A percentile compares a stretch with the other conserved stretches of the same genome.
Evolutionary conservation across 2,329 filamentous ascomycete genomes (phyloP).

Genomic region (Trichoderma guizhouense): DNA sequence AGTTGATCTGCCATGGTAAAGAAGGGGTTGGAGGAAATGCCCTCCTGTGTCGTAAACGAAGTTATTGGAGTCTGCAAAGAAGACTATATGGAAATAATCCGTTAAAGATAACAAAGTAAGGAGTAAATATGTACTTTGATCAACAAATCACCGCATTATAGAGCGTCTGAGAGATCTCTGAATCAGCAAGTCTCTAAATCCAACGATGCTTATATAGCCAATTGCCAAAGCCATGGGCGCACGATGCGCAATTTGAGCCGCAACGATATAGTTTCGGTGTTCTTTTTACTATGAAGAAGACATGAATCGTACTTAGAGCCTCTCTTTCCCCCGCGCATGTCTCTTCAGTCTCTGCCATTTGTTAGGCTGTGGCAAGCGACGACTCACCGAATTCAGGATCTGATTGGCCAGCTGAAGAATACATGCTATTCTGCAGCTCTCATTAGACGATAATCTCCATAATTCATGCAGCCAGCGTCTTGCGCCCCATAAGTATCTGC

Average conservation of each 20-base stretch:
- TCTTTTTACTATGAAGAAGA: background rate
- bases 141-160: background rate
- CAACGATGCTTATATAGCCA: background rate
- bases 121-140: background rate
- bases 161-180: background rate
- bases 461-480: background rate
- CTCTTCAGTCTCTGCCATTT: background rate
- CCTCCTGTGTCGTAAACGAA: background rate
- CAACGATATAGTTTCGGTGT: background rate
- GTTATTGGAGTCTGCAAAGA: background rate
- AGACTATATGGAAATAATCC: background rate
- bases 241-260: background rate
- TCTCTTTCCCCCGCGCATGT: background rate
- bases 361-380: background rate
- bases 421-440: background rate
- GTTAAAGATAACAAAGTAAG: background rate
- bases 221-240: background rate
- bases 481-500: constrained; percentile 2
- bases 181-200: background rate
- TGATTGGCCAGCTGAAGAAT: background rate
- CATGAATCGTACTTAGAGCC: background rate
- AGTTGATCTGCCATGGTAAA: background rate
- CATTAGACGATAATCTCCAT: background rate
- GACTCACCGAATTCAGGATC: background rate
- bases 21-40: background rate